Conservation (phyloP, 2,329 filamentous ascomycete genomes). For the Dothiorella sarmentorum region DNA sequence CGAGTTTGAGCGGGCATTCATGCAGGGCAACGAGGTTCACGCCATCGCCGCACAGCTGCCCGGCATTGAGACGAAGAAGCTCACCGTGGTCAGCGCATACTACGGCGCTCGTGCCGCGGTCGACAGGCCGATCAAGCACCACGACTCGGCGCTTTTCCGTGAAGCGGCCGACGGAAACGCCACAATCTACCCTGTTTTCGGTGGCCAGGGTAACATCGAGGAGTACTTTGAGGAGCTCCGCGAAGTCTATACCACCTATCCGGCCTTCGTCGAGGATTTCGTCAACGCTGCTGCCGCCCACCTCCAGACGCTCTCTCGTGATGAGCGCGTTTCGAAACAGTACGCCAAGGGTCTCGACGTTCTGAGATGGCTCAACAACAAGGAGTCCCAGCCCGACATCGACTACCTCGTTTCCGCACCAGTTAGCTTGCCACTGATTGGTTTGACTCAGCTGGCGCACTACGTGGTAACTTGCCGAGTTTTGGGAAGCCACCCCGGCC, state of each 20-base stretch:
- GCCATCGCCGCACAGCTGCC: constrained; percentile 80
- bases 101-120: constrained; percentile 82
- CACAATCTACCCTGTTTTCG: constrained; percentile 89
- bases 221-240: constrained; percentile 98
- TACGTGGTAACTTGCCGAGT: constrained; percentile 93
- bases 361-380: constrained; percentile 86
- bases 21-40: constrained; percentile 94
- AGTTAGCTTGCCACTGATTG: constrained; percentile 93
- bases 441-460: constrained; percentile 91
- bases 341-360: constrained; percentile 97
- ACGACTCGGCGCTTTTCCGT: constrained; percentile 88
- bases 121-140: constrained; percentile 81
- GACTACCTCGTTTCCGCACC: constrained; percentile 94
- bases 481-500: constrained; percentile 82
- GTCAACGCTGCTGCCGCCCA: constrained; percentile 78
- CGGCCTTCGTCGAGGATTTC: constrained; percentile 83
- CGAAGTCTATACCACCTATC: constrained; percentile 86
- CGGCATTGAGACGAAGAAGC: constrained; percentile 89
- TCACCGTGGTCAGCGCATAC: constrained; percentile 85
- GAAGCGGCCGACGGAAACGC: constrained; percentile 81
- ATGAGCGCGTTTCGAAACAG: constrained; percentile 86
- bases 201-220: constrained; percentile 97
- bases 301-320: constrained; percentile 77
- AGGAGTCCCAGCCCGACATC: constrained; percentile 84
- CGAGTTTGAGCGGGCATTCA: constrained; percentile 94